A percentile compares a stretch with the other conserved stretches of the same genome.
These are phyloP conservation scores for Sclerotinia spermophila DNA, from an alignment of 2,329 filamentous ascomycete genomes.

Conservation along the genomic window DNA sequence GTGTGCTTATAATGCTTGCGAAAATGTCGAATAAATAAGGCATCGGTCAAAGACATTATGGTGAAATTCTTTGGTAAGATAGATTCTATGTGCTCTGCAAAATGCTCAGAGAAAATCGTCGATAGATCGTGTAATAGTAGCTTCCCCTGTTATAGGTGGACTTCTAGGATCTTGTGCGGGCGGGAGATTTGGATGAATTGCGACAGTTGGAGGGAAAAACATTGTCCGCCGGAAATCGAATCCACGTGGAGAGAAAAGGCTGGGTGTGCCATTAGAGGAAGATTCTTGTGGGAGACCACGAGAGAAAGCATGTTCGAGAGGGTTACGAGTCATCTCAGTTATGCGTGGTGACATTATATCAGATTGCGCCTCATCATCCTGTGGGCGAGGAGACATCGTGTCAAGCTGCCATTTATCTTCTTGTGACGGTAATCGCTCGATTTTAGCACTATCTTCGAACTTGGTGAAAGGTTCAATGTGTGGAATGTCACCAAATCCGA, in stretches of 20 bases:
- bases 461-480: constrained; percentile 4
- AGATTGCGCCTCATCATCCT: constrained; percentile 28
- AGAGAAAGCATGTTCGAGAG: constrained; percentile 30
- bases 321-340: constrained; percentile 36
- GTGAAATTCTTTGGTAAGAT: constrained; percentile 5
- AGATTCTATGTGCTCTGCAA: constrained; percentile 16
- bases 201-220: constrained; percentile 48
- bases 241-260: constrained; percentile 62
- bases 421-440: neutral
- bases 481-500: constrained; percentile 29
- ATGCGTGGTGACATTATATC: constrained; percentile 36
- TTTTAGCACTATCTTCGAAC: constrained; percentile 6
- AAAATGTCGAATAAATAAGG: constrained; percentile 19
- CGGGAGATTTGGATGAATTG: constrained; percentile 30
- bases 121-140: constrained; percentile 73
- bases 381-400: constrained; percentile 16
- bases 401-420: constrained; percentile 6
- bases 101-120: constrained; percentile 64
- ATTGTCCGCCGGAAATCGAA: constrained; percentile 71
- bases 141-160: constrained; percentile 69
- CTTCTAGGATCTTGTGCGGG: constrained; percentile 62
- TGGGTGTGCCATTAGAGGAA: constrained; percentile 29
- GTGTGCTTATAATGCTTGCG: constrained; percentile 17
- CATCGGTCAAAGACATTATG: constrained; percentile 18
- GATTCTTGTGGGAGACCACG: constrained; percentile 23